Conservation (phyloP, 805 yeast species). For the Suhomyces tanzawaensis region DNA sequence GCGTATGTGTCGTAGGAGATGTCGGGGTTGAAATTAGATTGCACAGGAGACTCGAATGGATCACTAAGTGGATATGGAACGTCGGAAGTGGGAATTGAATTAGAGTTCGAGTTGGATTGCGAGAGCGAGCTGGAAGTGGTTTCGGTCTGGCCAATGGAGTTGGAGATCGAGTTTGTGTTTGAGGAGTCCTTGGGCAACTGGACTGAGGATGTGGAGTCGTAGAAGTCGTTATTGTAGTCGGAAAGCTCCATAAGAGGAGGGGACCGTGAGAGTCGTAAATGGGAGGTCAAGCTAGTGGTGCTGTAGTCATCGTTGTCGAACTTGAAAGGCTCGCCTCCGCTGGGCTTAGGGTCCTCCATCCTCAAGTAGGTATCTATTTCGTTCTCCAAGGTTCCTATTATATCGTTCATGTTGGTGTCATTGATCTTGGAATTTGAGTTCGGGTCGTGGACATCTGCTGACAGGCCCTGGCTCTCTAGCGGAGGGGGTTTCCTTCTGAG, state of each 20-base stretch:
- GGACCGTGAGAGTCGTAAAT: conserved; percentile 4
- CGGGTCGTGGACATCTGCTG: conserved; percentile 6
- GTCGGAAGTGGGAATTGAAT: neutral
- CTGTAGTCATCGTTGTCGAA: neutral
- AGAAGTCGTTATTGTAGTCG: conserved; percentile 1
- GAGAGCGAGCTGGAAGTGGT: neutral
- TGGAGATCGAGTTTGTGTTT: neutral
- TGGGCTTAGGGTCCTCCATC: conserved; percentile 7
- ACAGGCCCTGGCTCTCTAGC: conserved; percentile 2
- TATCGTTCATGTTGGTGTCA: conserved; percentile 14
- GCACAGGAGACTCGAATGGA: conserved; percentile 1
- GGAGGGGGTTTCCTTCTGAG: conserved; percentile 7
- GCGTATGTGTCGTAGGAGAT: conserved; percentile 1
- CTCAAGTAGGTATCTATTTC: conserved; percentile 22
- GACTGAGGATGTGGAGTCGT: conserved; percentile 1
- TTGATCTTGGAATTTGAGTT: neutral
- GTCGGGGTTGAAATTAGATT: neutral
- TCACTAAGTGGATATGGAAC: conserved; percentile 17
- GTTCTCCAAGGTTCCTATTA: conserved; percentile 22
- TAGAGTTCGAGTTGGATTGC: neutral
- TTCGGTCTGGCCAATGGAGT: neutral
- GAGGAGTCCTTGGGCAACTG: neutral
- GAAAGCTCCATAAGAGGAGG: conserved; percentile 6
- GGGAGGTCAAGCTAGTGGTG: conserved; percentile 2
- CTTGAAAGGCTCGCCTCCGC: neutral